Evolutionary conservation across 2,329 filamentous ascomycete genomes (phyloP).

Genomic region (Hymenoscyphus salicellus): DNA sequence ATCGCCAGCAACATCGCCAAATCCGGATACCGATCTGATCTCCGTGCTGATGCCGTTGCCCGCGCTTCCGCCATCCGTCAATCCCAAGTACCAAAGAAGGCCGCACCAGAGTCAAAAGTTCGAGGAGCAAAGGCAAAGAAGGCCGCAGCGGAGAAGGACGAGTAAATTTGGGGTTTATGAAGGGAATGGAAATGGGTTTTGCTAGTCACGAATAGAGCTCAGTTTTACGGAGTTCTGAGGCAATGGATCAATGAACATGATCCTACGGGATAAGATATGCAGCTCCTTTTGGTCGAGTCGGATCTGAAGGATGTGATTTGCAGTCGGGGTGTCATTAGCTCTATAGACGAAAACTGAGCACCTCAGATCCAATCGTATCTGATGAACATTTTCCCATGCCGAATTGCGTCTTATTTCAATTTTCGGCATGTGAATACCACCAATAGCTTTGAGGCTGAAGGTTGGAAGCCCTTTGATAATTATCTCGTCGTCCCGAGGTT

Average conservation of each 20-base stretch:
- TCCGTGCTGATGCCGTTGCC: conserved; percentile 75
- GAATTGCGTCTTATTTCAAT: background rate
- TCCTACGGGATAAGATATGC: conserved; percentile 18
- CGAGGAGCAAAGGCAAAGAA: conserved; percentile 78
- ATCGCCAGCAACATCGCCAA: conserved; percentile 81
- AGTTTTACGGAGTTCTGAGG: conserved; percentile 28
- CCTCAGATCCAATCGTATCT: conserved; percentile 7
- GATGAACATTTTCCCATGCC: conserved; percentile 6
- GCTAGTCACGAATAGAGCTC: conserved; percentile 28
- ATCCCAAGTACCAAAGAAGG: conserved; percentile 77
- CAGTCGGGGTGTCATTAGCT: conserved; percentile 3
- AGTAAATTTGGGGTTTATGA: conserved; percentile 27
- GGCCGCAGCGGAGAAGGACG: conserved; percentile 54
- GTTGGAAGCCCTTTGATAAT: background rate
- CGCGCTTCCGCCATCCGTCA: conserved; percentile 82
- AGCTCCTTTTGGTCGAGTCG: conserved; percentile 8
- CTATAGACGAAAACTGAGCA: conserved; percentile 7
- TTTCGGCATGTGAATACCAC: conserved; percentile 29
- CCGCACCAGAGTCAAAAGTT: conserved; percentile 67
- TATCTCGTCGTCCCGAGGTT: background rate
- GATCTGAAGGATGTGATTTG: conserved; percentile 15
- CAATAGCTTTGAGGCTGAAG: conserved; percentile 11
- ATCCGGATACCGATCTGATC: conserved; percentile 78
- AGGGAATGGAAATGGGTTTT: conserved; percentile 19
- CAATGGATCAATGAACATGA: conserved; percentile 16